phyloP scores from a whole-genome alignment of 352 stramenopile genomes.

The Pythium volutum region DNA sequence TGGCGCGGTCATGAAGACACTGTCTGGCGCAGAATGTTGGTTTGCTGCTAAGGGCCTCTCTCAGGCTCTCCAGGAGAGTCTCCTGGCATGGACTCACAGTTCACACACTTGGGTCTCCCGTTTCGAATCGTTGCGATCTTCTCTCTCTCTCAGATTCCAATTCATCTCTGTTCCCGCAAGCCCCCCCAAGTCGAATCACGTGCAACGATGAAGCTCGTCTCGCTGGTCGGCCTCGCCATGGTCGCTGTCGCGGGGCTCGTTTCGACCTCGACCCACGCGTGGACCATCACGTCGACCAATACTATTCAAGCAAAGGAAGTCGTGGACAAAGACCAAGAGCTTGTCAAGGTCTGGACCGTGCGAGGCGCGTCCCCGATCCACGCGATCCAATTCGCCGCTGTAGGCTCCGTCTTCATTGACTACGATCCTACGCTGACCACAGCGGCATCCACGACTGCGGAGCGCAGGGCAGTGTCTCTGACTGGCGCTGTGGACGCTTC shows the following conservation, averaged over 20 bases:
- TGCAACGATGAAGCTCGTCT: constrained; percentile 19
- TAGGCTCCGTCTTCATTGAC: constrained; percentile 21
- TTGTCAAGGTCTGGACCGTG: constrained; percentile 22
- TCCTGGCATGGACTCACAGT: no score
- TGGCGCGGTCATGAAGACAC: no score
- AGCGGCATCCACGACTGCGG: no score
- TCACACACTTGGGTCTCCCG: no score
- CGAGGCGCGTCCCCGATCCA: constrained; percentile 5
- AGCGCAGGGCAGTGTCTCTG: no score
- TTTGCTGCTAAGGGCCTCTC: no score
- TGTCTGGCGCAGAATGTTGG: no score
- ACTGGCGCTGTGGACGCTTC: no score
- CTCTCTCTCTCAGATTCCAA: constrained; percentile 16
- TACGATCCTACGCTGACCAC: no score
- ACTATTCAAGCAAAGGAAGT: constrained; percentile 6
- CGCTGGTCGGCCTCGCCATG: constrained; percentile 1
- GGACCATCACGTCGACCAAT: constrained; percentile 20
- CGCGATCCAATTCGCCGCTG: constrained; percentile 7
- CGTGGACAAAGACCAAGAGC: constrained; percentile 14
- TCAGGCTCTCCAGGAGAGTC: no score
- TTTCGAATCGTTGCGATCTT: neutral
- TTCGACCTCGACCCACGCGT: constrained; percentile 2
- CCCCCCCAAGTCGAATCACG: neutral
- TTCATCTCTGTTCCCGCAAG: neutral
- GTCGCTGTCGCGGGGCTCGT: neutral